Conservation (phyloP, 2,329 filamentous ascomycete species). For the Xylaria sp. region DNA sequence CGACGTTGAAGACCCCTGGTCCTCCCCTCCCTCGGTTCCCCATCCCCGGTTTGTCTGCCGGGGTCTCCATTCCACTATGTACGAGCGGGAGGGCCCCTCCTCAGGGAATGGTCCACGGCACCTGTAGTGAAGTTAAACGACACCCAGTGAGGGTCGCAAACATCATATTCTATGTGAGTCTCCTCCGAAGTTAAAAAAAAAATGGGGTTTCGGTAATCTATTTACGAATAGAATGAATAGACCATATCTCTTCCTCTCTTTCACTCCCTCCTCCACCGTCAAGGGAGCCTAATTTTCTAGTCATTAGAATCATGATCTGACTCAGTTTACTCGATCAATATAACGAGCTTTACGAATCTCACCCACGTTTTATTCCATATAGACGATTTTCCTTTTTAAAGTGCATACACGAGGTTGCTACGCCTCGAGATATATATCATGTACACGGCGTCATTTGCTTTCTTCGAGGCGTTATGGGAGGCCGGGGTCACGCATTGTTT, state of each 20-base stretch:
- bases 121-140: not conserved
- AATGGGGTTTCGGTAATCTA: conserved; percentile 1
- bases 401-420: not conserved
- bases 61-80: not conserved
- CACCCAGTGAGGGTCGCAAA: not conserved
- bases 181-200: not conserved
- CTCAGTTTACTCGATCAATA: not conserved
- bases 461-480: conserved; percentile 63
- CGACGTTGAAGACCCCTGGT: not conserved
- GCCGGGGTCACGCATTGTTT: conserved; percentile 56
- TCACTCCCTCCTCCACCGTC: not conserved
- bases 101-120: not conserved
- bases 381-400: not conserved
- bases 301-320: not conserved
- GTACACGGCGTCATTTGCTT: conserved; percentile 76
- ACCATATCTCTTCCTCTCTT: conserved; percentile 3
- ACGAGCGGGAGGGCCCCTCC: not conserved
- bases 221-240: not conserved
- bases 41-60: not conserved
- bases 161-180: not conserved
- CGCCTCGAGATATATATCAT: conserved; percentile 39
- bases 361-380: not conserved
- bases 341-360: not conserved
- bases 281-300: not conserved
- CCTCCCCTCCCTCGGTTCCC: not conserved